phyloP scores from a whole-genome alignment of 2,329 filamentous ascomycete genomes.

The Monosporascus sp. region DNA sequence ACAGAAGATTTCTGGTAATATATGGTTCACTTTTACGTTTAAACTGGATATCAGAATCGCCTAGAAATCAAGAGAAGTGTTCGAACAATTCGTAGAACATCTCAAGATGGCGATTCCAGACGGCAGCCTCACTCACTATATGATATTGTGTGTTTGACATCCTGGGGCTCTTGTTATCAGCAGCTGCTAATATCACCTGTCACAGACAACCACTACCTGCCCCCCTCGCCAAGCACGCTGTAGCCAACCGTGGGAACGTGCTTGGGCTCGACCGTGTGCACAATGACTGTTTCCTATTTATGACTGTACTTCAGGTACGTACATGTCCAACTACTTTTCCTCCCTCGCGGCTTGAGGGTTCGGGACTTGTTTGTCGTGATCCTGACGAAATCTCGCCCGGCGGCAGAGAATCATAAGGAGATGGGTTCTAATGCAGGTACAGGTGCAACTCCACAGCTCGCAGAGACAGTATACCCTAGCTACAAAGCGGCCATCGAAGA shows the following conservation, averaged over 20 bases:
- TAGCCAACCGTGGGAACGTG: constrained; percentile 3
- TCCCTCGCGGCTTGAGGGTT: too few species aligned
- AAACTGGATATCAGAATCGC: constrained; percentile 12
- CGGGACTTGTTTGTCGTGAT: too few species aligned
- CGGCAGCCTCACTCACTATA: constrained; percentile 4
- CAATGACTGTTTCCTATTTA: constrained; percentile 5
- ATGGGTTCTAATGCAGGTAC: neutral
- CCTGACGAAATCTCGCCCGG: too few species aligned
- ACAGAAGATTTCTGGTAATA: constrained; percentile 1
- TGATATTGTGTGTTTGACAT: neutral
- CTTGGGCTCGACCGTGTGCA: constrained; percentile 7
- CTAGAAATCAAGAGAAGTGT: constrained; percentile 6
- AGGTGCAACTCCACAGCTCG: neutral
- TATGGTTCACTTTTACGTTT: constrained; percentile 6
- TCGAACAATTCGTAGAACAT: constrained; percentile 4
- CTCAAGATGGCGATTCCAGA: constrained; percentile 1
- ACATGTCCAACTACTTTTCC: too few species aligned
- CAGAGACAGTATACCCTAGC: neutral
- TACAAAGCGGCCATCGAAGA: neutral
- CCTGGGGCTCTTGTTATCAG: neutral
- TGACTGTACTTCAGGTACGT: neutral
- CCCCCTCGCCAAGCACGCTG: constrained; percentile 6
- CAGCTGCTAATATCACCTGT: too few species aligned
- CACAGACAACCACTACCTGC: constrained; percentile 5
- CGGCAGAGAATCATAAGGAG: too few species aligned